phyloP scores from a whole-genome alignment of 192 early-diverging fungal species.

The Backusella macrospora region DNA sequence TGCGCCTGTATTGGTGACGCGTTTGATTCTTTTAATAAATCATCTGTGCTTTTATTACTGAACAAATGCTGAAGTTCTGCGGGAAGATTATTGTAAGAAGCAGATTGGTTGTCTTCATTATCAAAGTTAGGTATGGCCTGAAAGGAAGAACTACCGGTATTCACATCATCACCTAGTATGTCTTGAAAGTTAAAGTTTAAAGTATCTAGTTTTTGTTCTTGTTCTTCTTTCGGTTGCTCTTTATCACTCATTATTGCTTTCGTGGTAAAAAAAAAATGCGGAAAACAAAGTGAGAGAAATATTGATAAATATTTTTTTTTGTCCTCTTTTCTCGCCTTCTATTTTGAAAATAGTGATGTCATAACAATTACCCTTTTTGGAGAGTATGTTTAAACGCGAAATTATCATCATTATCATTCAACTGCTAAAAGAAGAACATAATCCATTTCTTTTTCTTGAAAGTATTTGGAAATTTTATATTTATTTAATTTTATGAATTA shows the following conservation, averaged over 20 bases:
- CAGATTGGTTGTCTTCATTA: slow-evolving; percentile 17
- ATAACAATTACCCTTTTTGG: background rate
- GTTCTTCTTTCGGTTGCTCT: slow-evolving; percentile 11
- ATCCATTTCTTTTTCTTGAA: too few species aligned
- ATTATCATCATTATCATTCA: too few species aligned
- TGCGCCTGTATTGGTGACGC: slow-evolving; percentile 18
- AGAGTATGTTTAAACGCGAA: too few species aligned
- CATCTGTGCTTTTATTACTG: slow-evolving; percentile 18
- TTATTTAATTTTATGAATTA: too few species aligned
- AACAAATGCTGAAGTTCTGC: slow-evolving; percentile 30
- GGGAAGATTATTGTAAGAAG: slow-evolving; percentile 24
- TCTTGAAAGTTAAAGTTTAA: slow-evolving; percentile 29
- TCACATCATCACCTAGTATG: slow-evolving; percentile 18
- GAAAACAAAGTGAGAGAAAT: too few species aligned
- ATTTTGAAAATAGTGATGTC: slow-evolving; percentile 1
- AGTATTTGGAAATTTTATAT: too few species aligned
- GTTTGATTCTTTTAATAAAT: slow-evolving; percentile 20
- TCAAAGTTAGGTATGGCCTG: slow-evolving; percentile 23
- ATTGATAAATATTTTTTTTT: background rate
- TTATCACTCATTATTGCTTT: slow-evolving; percentile 8
- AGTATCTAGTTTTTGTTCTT: background rate
- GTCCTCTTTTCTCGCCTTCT: background rate
- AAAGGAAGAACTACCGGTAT: slow-evolving; percentile 9
- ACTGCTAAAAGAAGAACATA: too few species aligned
- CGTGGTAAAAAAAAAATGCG: background rate